A percentile compares a stretch with the other conserved stretches of the same genome.
phyloP scores from a whole-genome alignment of 225 moss, liverwort and hornwort species.

The Straminergon stramineum region DNA sequence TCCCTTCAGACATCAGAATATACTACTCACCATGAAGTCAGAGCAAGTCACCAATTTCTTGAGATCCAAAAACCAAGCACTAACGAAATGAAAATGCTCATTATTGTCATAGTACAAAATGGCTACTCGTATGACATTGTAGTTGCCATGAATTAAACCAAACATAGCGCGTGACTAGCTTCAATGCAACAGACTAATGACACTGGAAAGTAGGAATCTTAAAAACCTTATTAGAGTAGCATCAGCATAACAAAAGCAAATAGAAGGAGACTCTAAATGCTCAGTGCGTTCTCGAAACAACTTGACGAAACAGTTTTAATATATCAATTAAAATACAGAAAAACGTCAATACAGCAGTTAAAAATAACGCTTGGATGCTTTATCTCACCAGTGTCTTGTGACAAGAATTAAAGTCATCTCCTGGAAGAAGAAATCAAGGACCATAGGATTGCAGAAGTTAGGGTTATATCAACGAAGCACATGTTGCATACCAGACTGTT shows the following conservation, averaged over 20 bases:
- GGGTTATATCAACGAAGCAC: neutral
- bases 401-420: neutral
- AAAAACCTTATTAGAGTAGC: neutral
- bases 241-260: neutral
- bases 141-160: neutral
- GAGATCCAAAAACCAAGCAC: neutral
- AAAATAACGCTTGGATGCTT: neutral
- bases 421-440: neutral
- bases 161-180: neutral
- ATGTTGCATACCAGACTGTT: slow-evolving; percentile 62
- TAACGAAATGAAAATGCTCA: neutral
- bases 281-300: neutral
- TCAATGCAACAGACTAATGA: neutral
- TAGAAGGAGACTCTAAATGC: neutral
- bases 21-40: neutral
- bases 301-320: neutral
- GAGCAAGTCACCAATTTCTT: neutral
- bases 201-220: neutral
- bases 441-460: neutral
- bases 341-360: neutral
- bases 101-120: neutral
- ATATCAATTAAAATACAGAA: neutral
- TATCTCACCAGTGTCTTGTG: neutral
- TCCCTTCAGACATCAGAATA: neutral
- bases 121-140: neutral